Evolutionary conservation across 2,329 filamentous ascomycete genomes (phyloP), one percentile per base, ranked within the genome.

Genomic region (Penicillium italicum): DNA sequence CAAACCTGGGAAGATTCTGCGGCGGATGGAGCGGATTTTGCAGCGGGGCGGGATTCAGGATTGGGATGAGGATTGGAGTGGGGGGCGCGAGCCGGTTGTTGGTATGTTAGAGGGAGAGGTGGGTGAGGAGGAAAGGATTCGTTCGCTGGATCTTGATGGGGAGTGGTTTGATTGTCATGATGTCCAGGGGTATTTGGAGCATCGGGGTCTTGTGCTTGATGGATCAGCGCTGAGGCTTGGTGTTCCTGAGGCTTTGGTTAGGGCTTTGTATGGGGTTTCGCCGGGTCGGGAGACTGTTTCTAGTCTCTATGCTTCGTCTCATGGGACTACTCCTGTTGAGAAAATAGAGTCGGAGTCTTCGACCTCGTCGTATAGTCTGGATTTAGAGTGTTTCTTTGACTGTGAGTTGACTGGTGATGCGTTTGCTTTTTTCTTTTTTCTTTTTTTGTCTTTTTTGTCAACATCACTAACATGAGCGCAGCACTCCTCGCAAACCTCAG

Each of bases 151-250:
- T 0, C 88, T 86, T 58, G 82, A 88, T 56, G 89, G 89, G 5
- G 83, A 89, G 48, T 94, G 90, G 78, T 89, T 88, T 62, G 89
- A 94, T 66, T 76, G 85, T 0, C 82, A 89, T 56, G 90, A 94
- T 69, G 85, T 91, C 0, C 88, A 94, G 70, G 79, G 82, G 12
- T 94, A 91, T 67, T 75, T 95, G 16, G 57, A 60, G 45, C 37
- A 63, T 16, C 67, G 66, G 36, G 72, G 72, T 1, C 57, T 75
- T 22, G 60, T 58, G 37, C 42, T 73, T 12, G 66, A 69, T 46
- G 65, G 62, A 1, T 67, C 66, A 20, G 68, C 66, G n/a, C 55
- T 64, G 40, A 69, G 67, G 46, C 48, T 71, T 33, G 62, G 66
- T 4, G 56, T 69, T n/a, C 62, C 66, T 4, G 40, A 57, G 4